Evolutionary conservation across 441 rosid species (phyloP), one percentile per base, ranked within the genome.

Genomic region (Erodium trifolium): DNA sequence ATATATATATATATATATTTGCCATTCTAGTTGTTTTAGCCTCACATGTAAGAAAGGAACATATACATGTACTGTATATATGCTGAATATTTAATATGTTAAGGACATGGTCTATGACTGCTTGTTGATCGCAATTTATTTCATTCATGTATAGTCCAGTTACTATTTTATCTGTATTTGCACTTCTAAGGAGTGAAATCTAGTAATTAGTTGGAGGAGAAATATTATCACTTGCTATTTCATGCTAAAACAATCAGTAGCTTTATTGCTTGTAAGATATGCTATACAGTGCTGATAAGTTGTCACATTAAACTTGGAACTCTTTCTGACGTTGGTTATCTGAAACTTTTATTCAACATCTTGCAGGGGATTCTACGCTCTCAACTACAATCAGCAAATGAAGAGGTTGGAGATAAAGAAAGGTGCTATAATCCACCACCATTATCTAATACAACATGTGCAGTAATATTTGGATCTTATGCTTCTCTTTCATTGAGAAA

Each of bases 301-400:
- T 63, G 29, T 53, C 57, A 18, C 27, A 17, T 71, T 68, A 49
- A 49, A 17, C 19, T 70, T 45, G n/a, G 23, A 8, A 45, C 67
- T 65, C 29, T 69, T 69, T 17, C 41, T 59, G 9, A 68, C 0
- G 27, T 77, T 71, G 34, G 59, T 65, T 18, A 34, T 68, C 49
- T 34, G 27, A 65, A 19, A 70, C 63, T 39, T 75, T 70, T 64
- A 69, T 66, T 75, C 53, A 69, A 69, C 37, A 51, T 83, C 70
- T 72, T 75, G 72, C 84, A 95, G 98, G 98, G 93, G 65, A 82
- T 82, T 73, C 81, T 92, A 65, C 91, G 97, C 18, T 85, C 95
- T 69, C 97, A 89, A 78, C 86, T 95, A 67, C 92, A 90, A 70
- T 79, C 96, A 69, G 98, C 94, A 79, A 83, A 91, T 84, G 96